Base-by-base conservation (phyloP, 768 basidiomycete genomes). In the Tulasnella sp. region DNA sequence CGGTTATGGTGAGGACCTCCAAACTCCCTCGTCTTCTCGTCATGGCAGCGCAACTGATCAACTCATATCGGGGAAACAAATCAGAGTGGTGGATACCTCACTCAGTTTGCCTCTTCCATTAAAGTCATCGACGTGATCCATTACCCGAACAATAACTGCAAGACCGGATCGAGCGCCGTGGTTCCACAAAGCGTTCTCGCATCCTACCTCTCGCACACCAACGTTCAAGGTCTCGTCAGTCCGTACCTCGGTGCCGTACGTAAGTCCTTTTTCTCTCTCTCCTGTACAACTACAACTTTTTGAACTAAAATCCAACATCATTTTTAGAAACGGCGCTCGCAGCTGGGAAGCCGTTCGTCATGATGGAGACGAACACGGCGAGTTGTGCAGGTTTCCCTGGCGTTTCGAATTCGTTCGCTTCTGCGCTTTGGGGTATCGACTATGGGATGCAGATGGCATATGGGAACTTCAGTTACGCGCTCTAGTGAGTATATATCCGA, bases 351-450 rank as follows among this genome's bases (percentile, higher is more conserved):
- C 75, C 75, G 21, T 69, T 85, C 41, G 64, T 83, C 54, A 84
- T 86, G 83, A 76, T 85, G 63, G 85, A 87, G 69, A 84, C 81
- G 9, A 85, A 78, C 64, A 74, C 76, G 13, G 79, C 78, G 1
- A 75, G 73, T 45, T 81, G 80, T 67, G 78, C 77, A 58, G 80
- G 80, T n/a, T 79, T 79, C 65, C 68, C 74, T 15, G 80, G 80
- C 3, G 64, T 81, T 58, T 75, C 73, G 34, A 76, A 80, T 64
- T 73, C 71, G 43, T 80, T 80, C 58, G 77, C 74, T 4, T 75
- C 75, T 1, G 73, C 77, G 21, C 69, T 80, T 23, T 81, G 80
- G 79, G 78, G 67, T 34, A 65, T 76, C 38, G 79, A 80, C 65
- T 77, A 74, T 64, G 74, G 74, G 2, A 62, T 21, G 23, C 47